Evolutionary conservation across 2,329 filamentous ascomycete species (phyloP).

Genomic region (Paraphoma chrysanthemicola): DNA sequence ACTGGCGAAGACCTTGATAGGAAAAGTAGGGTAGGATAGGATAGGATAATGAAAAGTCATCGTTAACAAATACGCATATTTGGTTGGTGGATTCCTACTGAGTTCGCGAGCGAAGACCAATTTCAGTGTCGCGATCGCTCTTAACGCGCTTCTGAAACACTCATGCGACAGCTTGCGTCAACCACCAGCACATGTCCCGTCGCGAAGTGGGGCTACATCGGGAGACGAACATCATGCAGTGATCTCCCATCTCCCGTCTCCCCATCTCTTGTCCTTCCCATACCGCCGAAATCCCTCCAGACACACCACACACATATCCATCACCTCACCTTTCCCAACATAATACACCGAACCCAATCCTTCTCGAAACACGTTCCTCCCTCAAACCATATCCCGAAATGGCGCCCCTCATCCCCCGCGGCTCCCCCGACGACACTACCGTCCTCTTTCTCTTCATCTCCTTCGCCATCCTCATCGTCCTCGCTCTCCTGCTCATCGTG

Average conservation of each 20-base stretch:
- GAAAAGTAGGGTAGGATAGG: neutral
- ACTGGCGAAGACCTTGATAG: neutral
- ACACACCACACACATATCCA: no score
- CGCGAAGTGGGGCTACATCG: neutral
- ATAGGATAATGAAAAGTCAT: neutral
- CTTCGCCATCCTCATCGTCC: constrained; percentile 32
- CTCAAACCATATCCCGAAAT: neutral
- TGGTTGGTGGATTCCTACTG: no score
- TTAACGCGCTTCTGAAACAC: constrained; percentile 12
- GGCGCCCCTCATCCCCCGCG: neutral
- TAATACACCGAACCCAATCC: neutral
- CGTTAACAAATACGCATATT: no score
- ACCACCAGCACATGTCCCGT: neutral
- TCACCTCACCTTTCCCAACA: neutral
- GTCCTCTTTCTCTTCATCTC: constrained; percentile 33
- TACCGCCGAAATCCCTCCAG: no score
- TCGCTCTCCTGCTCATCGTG: constrained; percentile 27
- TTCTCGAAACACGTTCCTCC: neutral
- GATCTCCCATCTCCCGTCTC: neutral
- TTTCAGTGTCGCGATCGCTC: neutral
- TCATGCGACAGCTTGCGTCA: constrained; percentile 13
- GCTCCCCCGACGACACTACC: constrained; percentile 15
- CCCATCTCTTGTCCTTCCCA: no score
- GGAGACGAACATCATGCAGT: neutral
- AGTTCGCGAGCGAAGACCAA: no score